Evolutionary conservation across 768 basidiomycete species (phyloP), one percentile per base, ranked within the genome.

Genomic region (Phanerochaete carnosa): DNA sequence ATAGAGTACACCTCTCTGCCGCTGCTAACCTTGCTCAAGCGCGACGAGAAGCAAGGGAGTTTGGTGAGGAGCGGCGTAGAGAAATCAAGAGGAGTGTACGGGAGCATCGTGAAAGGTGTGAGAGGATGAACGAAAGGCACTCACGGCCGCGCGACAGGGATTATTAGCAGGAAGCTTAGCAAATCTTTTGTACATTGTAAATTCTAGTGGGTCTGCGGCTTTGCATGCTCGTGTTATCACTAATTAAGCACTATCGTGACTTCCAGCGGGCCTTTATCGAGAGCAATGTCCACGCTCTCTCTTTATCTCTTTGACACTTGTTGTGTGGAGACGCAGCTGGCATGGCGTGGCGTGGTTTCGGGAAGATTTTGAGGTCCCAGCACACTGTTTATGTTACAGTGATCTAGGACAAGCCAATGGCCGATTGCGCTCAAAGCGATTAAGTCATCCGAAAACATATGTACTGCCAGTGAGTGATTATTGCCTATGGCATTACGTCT

Each of bases 11-110:
- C 64, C 71, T 70, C 13, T 73, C 74, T 2, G 89, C 89, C 0
- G 81, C 79, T 0, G 72, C 73, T 9, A 88, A 87, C 62, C 79
- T 90, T 22, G 78, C 83, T 0, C 78, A 82, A 59, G 89, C 86
- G 3, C 79, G 84, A 19, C 68, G 70, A 15, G 88, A 88, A 35
- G 85, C 86, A 7, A 73, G 76, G 45, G 78, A 83, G 62, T 69
- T 80, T 43, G 87, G 88, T 0, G 77, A 75, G 43, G 80, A 83
- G 62, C 73, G 87, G 54, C 76, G 86, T 51, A 73, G 71, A 46
- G 79, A 79, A 58, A 79, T 89, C 60, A 74, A 78, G 32, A 76
- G 77, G 61, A 77, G 80, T 3, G 84, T 84, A 16, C 72, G 67
- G 59, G 79, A 80, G 56, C 65, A 68, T 33, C 63, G 69, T 63